These are phyloP conservation scores for Achaetomium macrosporum DNA, from an alignment of 2,329 filamentous ascomycete species.

Conservation along the genomic window DNA sequence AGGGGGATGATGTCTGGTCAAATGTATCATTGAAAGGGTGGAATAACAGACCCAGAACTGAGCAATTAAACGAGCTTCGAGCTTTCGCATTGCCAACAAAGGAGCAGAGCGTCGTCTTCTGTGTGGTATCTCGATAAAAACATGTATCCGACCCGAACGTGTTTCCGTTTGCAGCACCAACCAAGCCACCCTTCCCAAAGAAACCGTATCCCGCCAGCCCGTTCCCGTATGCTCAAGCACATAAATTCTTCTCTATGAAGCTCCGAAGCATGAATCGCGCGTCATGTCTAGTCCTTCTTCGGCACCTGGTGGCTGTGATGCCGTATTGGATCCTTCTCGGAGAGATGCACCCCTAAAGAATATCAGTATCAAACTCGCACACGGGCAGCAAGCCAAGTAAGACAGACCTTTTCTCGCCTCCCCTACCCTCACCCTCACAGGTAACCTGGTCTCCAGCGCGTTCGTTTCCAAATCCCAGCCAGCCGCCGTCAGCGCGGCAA, in stretches of 20 bases:
- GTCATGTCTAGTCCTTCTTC: constrained; percentile 20
- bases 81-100: not conserved
- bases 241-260: too few relatives aligned
- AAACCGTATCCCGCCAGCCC: not conserved
- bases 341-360: constrained; percentile 4
- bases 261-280: too few relatives aligned
- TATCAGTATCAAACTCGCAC: not conserved
- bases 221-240: not conserved
- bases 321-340: constrained; percentile 23
- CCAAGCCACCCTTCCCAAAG: not conserved
- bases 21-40: not conserved
- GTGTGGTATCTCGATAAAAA: constrained; percentile 17
- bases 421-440: constrained; percentile 35
- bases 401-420: constrained; percentile 27
- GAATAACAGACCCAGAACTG: not conserved
- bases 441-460: constrained; percentile 61
- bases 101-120: not conserved
- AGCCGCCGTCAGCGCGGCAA: constrained; percentile 34
- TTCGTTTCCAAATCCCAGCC: constrained; percentile 64
- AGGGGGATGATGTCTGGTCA: not conserved
- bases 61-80: not conserved
- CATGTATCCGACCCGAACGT: not conserved
- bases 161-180: not conserved
- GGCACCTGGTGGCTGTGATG: constrained; percentile 17
- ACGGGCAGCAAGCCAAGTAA: not conserved